phyloP scores from a whole-genome alignment of 2,329 filamentous ascomycete genomes.

The Colletotrichum cordylinicola region DNA sequence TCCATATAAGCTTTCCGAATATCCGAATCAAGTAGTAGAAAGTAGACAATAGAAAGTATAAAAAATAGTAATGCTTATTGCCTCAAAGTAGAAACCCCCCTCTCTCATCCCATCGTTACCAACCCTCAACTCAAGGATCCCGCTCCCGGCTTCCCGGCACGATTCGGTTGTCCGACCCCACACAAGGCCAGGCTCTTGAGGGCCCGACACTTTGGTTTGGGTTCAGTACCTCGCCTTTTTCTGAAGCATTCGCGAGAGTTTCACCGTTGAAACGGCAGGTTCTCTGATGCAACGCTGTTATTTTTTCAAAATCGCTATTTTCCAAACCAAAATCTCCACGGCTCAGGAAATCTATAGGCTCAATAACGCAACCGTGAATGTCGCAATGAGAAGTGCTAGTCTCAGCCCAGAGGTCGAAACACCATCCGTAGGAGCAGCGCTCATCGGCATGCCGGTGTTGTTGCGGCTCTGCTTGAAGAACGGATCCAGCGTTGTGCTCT shows the following conservation, averaged over 20 bases:
- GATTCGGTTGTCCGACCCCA: not conserved
- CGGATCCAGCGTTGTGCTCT: constrained; percentile 24
- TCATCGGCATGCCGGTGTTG: not conserved
- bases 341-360: not conserved
- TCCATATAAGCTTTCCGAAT: not conserved
- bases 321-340: not conserved
- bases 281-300: not conserved
- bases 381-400: constrained; percentile 5
- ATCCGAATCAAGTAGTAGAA: not conserved
- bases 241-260: not conserved
- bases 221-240: not conserved
- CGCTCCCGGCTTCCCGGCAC: not conserved
- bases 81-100: not conserved
- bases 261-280: not conserved
- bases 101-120: not conserved
- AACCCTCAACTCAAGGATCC: not conserved
- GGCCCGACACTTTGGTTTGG: not conserved
- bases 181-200: accelerated
- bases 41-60: not conserved
- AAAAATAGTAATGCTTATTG: not conserved
- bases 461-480: constrained; percentile 18
- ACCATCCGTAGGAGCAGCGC: not conserved
- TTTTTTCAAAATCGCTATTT: not conserved
- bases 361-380: not conserved
- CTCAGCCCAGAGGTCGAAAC: not conserved